Conservation (phyloP, 2,329 filamentous ascomycete species). For the Grosmannia clavigera region DNA sequence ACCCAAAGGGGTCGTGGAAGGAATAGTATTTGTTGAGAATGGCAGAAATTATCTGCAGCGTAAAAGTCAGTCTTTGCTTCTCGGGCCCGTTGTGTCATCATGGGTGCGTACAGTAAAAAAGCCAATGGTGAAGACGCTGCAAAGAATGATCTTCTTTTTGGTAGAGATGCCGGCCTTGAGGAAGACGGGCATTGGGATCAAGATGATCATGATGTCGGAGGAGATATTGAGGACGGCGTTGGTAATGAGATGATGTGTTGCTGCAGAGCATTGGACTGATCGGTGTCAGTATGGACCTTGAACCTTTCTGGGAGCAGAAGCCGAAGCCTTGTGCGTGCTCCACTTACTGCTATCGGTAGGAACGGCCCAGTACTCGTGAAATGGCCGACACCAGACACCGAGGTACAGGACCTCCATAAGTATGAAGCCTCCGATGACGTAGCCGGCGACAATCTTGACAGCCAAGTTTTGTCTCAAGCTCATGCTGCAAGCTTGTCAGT, state of each 20-base stretch:
- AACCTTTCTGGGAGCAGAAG: neutral
- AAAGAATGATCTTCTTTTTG: conserved; percentile 41
- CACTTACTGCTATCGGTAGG: conserved; percentile 16
- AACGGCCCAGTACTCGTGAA: conserved; percentile 37
- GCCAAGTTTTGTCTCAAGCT: conserved; percentile 4
- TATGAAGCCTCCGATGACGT: conserved; percentile 9
- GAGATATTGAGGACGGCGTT: conserved; percentile 48
- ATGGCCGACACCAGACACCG: conserved; percentile 38
- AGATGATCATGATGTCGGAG: conserved; percentile 46
- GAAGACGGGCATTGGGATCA: conserved; percentile 42
- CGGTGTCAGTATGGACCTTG: neutral
- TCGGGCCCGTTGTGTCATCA: neutral
- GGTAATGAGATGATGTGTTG: conserved; percentile 43
- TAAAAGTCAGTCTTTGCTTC: neutral
- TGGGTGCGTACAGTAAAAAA: conserved; percentile 29
- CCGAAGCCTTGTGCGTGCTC: neutral
- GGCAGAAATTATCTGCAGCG: conserved; percentile 32
- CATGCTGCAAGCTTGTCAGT: neutral
- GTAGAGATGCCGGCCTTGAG: conserved; percentile 33
- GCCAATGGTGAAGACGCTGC: conserved; percentile 31
- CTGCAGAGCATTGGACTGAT: conserved; percentile 42
- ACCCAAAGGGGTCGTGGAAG: conserved; percentile 25
- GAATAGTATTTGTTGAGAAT: conserved; percentile 35
- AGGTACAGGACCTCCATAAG: conserved; percentile 11
- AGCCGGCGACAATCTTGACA: conserved; percentile 27